A percentile compares a stretch with the other conserved stretches of the same genome.
Conservation (phyloP, 2,329 filamentous ascomycete genomes). For the Exserohilum turcica region DNA sequence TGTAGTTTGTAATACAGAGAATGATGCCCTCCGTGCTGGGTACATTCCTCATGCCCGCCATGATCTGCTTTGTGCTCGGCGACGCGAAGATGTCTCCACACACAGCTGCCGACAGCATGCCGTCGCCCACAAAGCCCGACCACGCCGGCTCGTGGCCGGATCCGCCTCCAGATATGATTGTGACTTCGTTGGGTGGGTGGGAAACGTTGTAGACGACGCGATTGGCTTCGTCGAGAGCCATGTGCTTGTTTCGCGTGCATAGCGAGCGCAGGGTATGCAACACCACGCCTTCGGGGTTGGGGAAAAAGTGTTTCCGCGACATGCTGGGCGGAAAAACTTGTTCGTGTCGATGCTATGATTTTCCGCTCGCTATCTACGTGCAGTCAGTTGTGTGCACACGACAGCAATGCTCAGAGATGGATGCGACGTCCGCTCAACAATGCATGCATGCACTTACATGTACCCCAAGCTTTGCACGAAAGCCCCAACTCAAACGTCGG, state of each 20-base stretch:
- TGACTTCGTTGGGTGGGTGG: constrained; percentile 52
- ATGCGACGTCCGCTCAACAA: too few relatives aligned
- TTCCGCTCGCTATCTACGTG: neutral
- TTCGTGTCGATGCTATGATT: neutral
- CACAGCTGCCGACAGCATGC: constrained; percentile 56
- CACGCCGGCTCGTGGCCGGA: constrained; percentile 57
- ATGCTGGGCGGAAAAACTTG: constrained; percentile 38
- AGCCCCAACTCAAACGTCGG: neutral
- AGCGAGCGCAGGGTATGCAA: constrained; percentile 56
- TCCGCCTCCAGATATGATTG: constrained; percentile 55
- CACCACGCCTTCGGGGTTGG: constrained; percentile 57
- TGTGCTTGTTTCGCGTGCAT: constrained; percentile 51
- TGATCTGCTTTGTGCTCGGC: constrained; percentile 56
- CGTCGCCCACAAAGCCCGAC: constrained; percentile 56
- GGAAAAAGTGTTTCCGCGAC: constrained; percentile 62
- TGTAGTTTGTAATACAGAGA: constrained; percentile 58
- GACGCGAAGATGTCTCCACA: constrained; percentile 57
- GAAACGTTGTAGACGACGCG: constrained; percentile 56
- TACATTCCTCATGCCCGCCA: constrained; percentile 55
- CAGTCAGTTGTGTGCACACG: neutral
- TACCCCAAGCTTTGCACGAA: neutral
- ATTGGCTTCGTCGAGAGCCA: constrained; percentile 53
- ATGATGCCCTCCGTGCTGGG: constrained; percentile 55
- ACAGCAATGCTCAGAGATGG: neutral
- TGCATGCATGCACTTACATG: neutral